A percentile compares a stretch with the other conserved stretches of the same genome.
phyloP scores from a whole-genome alignment of 2,329 filamentous ascomycete species.

The Didymella lethalis region DNA sequence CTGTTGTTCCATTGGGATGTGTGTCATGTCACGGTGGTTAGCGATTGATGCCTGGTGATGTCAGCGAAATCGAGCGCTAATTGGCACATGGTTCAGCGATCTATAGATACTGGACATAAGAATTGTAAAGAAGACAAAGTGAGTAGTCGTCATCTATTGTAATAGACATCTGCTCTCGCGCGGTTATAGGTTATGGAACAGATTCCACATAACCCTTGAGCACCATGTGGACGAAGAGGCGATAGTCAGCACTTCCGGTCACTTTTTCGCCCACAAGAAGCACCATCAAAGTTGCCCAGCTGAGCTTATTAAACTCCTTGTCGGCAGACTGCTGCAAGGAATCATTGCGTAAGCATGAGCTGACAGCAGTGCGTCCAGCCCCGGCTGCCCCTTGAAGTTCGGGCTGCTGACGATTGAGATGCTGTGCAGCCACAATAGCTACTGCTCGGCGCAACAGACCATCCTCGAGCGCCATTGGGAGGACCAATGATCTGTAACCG shows the following conservation, averaged over 20 bases:
- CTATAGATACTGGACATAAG: too few relatives aligned
- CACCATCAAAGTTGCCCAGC: conserved; percentile 51
- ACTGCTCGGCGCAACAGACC: conserved; percentile 49
- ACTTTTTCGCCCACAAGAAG: conserved; percentile 55
- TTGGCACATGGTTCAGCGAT: background rate
- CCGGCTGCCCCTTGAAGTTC: conserved; percentile 46
- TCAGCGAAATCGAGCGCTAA: background rate
- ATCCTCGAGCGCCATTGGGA: conserved; percentile 53
- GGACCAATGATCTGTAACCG: conserved; percentile 52
- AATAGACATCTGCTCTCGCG: too few relatives aligned
- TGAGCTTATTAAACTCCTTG: conserved; percentile 49
- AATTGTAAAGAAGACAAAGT: too few relatives aligned
- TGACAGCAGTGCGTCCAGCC: conserved; percentile 47
- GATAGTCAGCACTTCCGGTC: conserved; percentile 52
- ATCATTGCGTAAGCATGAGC: conserved; percentile 47
- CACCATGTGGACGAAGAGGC: conserved; percentile 50
- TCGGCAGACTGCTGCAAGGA: conserved; percentile 38
- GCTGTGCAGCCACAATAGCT: conserved; percentile 52
- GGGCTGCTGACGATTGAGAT: conserved; percentile 46
- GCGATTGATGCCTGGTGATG: background rate
- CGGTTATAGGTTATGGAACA: too few relatives aligned
- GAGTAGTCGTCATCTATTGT: too few relatives aligned
- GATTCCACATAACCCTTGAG: conserved; percentile 23
- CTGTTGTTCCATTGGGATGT: background rate
- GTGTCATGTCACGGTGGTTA: background rate